Conservation (phyloP, 139 green algal species). For the Edaphochlamys debaryana region DNA sequence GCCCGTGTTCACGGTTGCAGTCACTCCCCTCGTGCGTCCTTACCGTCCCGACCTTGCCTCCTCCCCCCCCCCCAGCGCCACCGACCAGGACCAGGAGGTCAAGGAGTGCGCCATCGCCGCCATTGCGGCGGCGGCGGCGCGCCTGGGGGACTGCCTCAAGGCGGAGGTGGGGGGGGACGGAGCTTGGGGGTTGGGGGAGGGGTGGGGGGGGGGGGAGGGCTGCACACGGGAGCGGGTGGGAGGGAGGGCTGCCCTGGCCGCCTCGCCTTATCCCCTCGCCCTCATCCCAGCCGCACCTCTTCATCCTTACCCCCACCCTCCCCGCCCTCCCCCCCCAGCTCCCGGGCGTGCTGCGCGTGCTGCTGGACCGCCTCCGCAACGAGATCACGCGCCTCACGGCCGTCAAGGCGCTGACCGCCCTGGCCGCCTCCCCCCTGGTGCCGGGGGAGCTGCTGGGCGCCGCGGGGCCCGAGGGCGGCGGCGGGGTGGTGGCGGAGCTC, state of each 20-base stretch:
- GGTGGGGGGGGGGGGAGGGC: background rate
- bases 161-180: constrained; percentile 55
- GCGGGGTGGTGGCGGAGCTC: constrained; percentile 72
- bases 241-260: too few species aligned
- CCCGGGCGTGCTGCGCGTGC: constrained; percentile 61
- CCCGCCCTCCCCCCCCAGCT: background rate
- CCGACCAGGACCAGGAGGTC: constrained; percentile 87
- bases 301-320: too few species aligned
- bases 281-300: too few species aligned
- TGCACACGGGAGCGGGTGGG: background rate
- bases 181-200: background rate
- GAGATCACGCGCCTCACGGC: constrained; percentile 91
- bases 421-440: constrained; percentile 78
- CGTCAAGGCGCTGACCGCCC: constrained; percentile 80
- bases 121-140: constrained; percentile 69
- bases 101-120: constrained; percentile 80
- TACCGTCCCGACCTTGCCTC: too few species aligned
- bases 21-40: too few species aligned
- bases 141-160: constrained; percentile 74
- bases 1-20: too few species aligned
- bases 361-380: constrained; percentile 92
- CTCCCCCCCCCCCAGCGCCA: constrained; percentile 32
- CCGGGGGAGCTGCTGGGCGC: constrained; percentile 57
- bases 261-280: too few species aligned
- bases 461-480: background rate